Percentiles rank a stretch among this genome's conserved stretches.
Conservation (phyloP, 2,329 filamentous ascomycete genomes). For the Nemania abortiva region DNA sequence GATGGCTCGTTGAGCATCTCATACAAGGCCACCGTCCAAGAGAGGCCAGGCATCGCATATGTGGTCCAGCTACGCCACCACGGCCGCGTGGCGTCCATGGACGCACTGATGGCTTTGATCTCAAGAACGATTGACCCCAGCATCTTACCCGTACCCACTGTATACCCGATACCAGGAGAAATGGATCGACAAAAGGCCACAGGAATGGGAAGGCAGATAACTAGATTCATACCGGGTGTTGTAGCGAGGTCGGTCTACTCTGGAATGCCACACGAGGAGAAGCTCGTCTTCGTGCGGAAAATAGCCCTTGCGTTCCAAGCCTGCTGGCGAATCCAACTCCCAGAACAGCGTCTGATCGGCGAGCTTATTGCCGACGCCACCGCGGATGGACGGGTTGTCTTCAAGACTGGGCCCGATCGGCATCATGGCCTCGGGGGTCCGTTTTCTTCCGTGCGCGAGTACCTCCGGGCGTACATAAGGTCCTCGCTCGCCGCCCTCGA, state of each 20-base stretch:
- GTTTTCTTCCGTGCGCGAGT: constrained; percentile 40
- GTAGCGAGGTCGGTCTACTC: constrained; percentile 2
- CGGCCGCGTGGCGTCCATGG: constrained; percentile 12
- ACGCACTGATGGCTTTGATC: constrained; percentile 8
- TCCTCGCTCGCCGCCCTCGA: constrained; percentile 29
- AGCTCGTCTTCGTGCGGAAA: constrained; percentile 37
- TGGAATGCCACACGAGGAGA: constrained; percentile 34
- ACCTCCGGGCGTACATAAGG: constrained; percentile 35
- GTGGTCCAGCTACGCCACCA: constrained; percentile 14
- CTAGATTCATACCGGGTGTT: constrained; percentile 10
- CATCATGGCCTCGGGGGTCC: constrained; percentile 40
- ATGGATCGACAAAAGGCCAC: constrained; percentile 12
- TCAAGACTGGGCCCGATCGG: constrained; percentile 39
- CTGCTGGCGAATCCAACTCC: constrained; percentile 41
- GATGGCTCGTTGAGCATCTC: constrained; percentile 16
- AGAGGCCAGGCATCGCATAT: constrained; percentile 4
- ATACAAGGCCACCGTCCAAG: constrained; percentile 5
- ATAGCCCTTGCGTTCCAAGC: constrained; percentile 43
- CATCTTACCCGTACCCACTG: background rate
- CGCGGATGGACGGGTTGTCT: constrained; percentile 26
- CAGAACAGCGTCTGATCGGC: constrained; percentile 37
- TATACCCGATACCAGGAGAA: constrained; percentile 17
- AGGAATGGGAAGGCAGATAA: constrained; percentile 11
- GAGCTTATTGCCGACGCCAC: constrained; percentile 37
- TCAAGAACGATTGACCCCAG: background rate